Percentiles rank a stretch among this genome's conserved stretches.
phyloP scores from a whole-genome alignment of 805 yeast genomes.

The Teunomyces panamensis region DNA sequence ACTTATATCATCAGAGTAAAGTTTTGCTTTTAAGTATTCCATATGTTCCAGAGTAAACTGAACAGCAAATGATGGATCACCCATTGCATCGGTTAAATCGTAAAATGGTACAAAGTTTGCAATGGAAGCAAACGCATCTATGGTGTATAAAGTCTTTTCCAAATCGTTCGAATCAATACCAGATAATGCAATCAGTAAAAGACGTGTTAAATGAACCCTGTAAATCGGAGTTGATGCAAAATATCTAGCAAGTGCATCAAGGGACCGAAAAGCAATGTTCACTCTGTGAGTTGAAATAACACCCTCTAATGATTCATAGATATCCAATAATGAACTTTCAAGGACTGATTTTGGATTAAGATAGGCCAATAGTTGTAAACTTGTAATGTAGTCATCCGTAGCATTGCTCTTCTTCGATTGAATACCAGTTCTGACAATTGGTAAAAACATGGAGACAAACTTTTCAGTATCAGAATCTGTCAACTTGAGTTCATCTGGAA shows the following conservation, averaged over 20 bases:
- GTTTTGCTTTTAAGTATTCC: constrained; percentile 46
- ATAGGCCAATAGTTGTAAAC: constrained; percentile 63
- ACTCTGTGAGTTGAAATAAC: constrained; percentile 79
- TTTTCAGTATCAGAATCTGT: constrained; percentile 28
- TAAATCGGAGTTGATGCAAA: constrained; percentile 62
- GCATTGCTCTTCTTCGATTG: constrained; percentile 66
- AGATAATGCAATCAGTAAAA: constrained; percentile 65
- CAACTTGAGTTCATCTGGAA: constrained; percentile 33
- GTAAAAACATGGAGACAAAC: constrained; percentile 54
- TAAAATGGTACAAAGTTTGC: constrained; percentile 71
- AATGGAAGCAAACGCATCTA: constrained; percentile 66
- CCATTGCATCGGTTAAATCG: constrained; percentile 50
- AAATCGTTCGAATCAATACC: constrained; percentile 91
- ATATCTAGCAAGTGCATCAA: constrained; percentile 63
- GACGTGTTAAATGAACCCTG: constrained; percentile 75
- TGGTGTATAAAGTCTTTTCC: constrained; percentile 62
- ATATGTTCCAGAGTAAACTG: constrained; percentile 69
- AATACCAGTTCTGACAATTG: constrained; percentile 63
- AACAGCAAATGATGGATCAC: constrained; percentile 33
- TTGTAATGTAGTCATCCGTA: constrained; percentile 54
- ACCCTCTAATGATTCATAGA: constrained; percentile 72
- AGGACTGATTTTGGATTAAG: constrained; percentile 54
- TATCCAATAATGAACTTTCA: constrained; percentile 58
- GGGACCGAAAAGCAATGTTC: constrained; percentile 63
- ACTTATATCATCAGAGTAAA: constrained; percentile 18